Base-by-base conservation (phyloP, 371 early-diverging fungal species). In the Apophysomyces elegans region DNA sequence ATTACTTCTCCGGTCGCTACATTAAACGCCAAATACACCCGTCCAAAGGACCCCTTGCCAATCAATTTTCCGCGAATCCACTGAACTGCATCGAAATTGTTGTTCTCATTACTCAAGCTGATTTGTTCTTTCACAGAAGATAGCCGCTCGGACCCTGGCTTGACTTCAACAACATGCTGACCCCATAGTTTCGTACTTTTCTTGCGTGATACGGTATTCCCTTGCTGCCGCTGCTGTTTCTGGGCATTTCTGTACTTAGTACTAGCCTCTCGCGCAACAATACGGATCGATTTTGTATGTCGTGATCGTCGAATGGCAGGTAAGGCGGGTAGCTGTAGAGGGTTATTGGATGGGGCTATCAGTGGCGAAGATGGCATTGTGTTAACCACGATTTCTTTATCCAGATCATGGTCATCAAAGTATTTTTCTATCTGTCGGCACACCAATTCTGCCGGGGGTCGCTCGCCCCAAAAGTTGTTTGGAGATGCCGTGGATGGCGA, bases 1-100 rank as follows among this genome's bases (percentile, higher is more conserved):
- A 99, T 94, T 58, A 97, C 84, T 59, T 91, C 93, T 5, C 94
- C 92, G 0, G 91, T 92, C 16, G 84, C 86, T 4, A 90, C 79
- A 76, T 96, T 93, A 72, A 94, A 88, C 4, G 95, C 99, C 58
- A 91, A 89, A 68, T 94, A 99, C 1, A 99, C 99, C 54, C 88
- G 88, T 6, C 98, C 99, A 86, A 98, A 99, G 3, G 96, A 94
- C 4, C 99, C 99, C 68, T 91, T 89, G 2, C 99, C 99, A 73
- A 99, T 96, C 62, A 94, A 79, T 37, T 91, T 86, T 18, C 97
- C 97, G 66, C 89, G 85, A 59, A 93, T 91, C 94, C 95, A 97
- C 61, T 77, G 77, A 56, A 68, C 68, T 5, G 63, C 32, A 50
- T 16, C 39, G 16, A 37, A 5, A 46, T 18, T 50, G 46, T 38